Evolutionary conservation across 257 asterid species (phyloP), one percentile per base, ranked within the genome.

Genomic region (Fraxinus americana): DNA sequence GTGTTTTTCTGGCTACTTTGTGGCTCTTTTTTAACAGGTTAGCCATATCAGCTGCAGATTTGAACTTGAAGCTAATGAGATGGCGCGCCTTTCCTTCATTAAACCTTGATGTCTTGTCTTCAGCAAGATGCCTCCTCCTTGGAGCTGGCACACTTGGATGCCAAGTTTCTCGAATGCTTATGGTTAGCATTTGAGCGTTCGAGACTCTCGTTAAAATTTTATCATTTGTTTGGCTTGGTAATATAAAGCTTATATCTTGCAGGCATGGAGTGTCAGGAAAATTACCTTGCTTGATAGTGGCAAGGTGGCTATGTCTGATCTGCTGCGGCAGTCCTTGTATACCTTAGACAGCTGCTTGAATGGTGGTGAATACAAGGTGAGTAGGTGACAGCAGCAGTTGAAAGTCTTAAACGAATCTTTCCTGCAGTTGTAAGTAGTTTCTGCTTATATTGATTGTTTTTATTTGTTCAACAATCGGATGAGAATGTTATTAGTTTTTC

Each of bases 121-220:
- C 92, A 66, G 68, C 91, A 14, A 86, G 78, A 85, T 95, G 98
- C 81, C 98, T 95, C 79, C 94, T 95, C 57, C 85, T 95, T 68
- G 99, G 99, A 80, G 98, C 97, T 67, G 99, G 99, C 69, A 93
- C 99, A 75, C 98, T 95, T 74, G 99, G 99, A 85, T 95, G 97
- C 87, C 97, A 95, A 84, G 97, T 93, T 74, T 96, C 97, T 83
- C 92, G 97, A 68, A 90, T 91, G 96, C 98, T 95, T 81, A 90
- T 93, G 99, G 99, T 94, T 83, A 45, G 91, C 73, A n/a, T 77
- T 75, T 81, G 76, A 45, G 90, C 73, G n/a, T 77, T 75, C 77
- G 72, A 77, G 77, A 77, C 75, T 36, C 38, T 70, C 27, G 48
- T 34, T 66, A 63, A 36, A 38, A 13, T 30, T 29, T 29, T 29